These are phyloP conservation scores for Beauveria pseudobassiana DNA, from an alignment of 2,329 filamentous ascomycete genomes.

Conservation along the genomic window DNA sequence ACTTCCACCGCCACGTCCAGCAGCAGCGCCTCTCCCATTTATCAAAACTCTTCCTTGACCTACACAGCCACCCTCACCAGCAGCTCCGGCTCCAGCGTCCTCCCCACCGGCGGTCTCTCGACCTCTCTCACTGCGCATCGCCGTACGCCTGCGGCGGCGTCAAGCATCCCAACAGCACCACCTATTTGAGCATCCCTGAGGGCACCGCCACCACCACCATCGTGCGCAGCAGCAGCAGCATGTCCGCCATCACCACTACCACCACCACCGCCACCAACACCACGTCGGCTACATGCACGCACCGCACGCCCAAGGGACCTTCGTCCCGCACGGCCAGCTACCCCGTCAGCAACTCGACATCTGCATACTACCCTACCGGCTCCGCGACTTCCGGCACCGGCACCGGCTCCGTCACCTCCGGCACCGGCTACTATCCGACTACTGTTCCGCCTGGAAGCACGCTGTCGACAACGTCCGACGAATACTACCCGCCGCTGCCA, in stretches of 20 bases:
- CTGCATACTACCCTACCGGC: background rate
- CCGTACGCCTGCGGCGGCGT: slow-evolving; percentile 12
- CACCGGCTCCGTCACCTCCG: background rate
- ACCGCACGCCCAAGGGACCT: background rate
- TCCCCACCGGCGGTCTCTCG: background rate
- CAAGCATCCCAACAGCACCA: background rate
- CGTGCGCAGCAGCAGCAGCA: background rate
- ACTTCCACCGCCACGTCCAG: background rate
- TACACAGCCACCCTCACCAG: background rate
- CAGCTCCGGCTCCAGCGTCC: background rate
- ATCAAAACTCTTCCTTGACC: background rate
- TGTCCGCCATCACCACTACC: background rate
- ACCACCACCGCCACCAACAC: background rate
- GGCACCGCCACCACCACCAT: background rate
- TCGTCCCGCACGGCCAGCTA: background rate
- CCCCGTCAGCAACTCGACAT: background rate
- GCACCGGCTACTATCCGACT: too few relatives aligned
- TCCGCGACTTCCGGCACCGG: background rate
- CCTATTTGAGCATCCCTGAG: background rate
- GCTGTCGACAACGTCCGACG: too few relatives aligned
- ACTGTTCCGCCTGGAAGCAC: too few relatives aligned
- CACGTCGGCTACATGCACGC: background rate
- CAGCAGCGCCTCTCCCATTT: background rate
- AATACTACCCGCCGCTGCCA: too few relatives aligned
- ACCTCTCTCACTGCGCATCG: slow-evolving; percentile 6